Percentiles rank a stretch among this genome's conserved stretches.
Conservation (phyloP, 2,329 filamentous ascomycete genomes). For the Plenodomus tracheiphilus region DNA sequence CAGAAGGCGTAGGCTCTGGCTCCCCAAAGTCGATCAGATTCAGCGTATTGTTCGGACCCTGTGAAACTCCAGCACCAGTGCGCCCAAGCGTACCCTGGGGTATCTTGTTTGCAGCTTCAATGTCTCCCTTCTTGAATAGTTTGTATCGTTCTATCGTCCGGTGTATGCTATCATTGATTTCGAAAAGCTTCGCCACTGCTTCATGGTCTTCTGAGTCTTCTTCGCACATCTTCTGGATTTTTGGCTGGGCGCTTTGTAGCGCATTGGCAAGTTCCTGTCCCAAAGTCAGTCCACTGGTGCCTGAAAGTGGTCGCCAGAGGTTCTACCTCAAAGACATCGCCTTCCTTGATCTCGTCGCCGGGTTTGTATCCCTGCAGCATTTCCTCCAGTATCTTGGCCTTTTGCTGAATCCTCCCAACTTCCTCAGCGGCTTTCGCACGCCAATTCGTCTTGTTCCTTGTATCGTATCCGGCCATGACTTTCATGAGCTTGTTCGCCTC, state of each 20-base stretch:
- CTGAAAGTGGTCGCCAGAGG: slow-evolving; percentile 25
- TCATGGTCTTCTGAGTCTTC: slow-evolving; percentile 97
- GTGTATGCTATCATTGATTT: slow-evolving; percentile 99
- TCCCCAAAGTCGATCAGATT: slow-evolving; percentile 92
- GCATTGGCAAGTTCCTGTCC: slow-evolving; percentile 80
- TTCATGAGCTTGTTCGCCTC: slow-evolving; percentile 99
- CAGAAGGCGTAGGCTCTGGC: slow-evolving; percentile 54
- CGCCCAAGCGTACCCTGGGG: slow-evolving; percentile 77
- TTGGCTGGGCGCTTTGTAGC: slow-evolving; percentile 90
- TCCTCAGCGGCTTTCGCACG: slow-evolving; percentile 96
- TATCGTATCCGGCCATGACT: slow-evolving; percentile 97
- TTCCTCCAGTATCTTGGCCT: slow-evolving; percentile 88
- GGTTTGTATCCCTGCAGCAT: slow-evolving; percentile 82
- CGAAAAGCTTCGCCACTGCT: slow-evolving; percentile 89
- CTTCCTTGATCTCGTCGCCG: slow-evolving; percentile 75
- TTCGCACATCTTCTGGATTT: slow-evolving; percentile 99
- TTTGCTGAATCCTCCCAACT: slow-evolving; percentile 91
- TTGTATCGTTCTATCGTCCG: slow-evolving; percentile 94
- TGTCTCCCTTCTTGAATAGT: slow-evolving; percentile 91
- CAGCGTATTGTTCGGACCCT: slow-evolving; percentile 74
- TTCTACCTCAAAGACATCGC: slow-evolving; percentile 67
- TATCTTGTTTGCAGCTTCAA: slow-evolving; percentile 80
- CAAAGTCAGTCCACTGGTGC: slow-evolving; percentile 18
- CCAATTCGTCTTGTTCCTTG: slow-evolving; percentile 93
- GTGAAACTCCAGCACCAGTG: slow-evolving; percentile 64